A percentile compares a stretch with the other conserved stretches of the same genome.
Conservation (phyloP, 208 protist species). For the Entamoeba histolytica region DNA sequence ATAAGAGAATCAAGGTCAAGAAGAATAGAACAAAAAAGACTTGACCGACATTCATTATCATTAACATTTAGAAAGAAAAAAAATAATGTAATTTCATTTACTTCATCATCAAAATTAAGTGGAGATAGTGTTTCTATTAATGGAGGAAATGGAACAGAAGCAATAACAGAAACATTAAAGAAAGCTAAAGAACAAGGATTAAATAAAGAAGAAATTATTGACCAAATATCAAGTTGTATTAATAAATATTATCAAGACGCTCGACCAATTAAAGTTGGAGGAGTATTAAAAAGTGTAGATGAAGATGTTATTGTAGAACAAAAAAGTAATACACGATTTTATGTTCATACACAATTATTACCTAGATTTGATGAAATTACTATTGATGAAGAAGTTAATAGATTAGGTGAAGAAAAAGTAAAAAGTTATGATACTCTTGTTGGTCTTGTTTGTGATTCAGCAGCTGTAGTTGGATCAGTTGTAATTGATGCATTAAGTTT, state of each 20-base stretch:
- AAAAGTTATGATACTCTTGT: too few relatives aligned
- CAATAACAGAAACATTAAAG: not conserved
- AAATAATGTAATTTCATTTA: not conserved
- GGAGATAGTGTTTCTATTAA: not conserved
- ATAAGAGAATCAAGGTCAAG: not conserved
- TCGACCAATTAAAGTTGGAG: not conserved
- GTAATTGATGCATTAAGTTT: too few relatives aligned
- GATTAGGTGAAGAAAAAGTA: too few relatives aligned
- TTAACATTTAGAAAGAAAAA: not conserved
- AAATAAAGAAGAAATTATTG: too few relatives aligned
- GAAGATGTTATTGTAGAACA: not conserved
- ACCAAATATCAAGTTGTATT: not conserved
- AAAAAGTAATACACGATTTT: not conserved
- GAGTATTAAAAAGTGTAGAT: too few relatives aligned
- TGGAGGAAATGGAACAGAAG: not conserved
- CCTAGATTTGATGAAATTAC: too few relatives aligned
- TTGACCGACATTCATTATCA: not conserved
- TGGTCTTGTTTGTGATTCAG: too few relatives aligned
- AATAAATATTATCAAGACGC: not conserved
- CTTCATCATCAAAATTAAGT: not conserved
- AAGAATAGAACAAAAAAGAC: not conserved
- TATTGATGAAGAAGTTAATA: too few relatives aligned
- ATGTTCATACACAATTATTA: too few relatives aligned
- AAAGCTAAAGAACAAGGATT: not conserved
- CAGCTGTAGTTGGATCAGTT: too few relatives aligned